Evolutionary conservation across 78 protist genomes (phyloP).

Genomic region (Emiliania huxleyi): DNA sequence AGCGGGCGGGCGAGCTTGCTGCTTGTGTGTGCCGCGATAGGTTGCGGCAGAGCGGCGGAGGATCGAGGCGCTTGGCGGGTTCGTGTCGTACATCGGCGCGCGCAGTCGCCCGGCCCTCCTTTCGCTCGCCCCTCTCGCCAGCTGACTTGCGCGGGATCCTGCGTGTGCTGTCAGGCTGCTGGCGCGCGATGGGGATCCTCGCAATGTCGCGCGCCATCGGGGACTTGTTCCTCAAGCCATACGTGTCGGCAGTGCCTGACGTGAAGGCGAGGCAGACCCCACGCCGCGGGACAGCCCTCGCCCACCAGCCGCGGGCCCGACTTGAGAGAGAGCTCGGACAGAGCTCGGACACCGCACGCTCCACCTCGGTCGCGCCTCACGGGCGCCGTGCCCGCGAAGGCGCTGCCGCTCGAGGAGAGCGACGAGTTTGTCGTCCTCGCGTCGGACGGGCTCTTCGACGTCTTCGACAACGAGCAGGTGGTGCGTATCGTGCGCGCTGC

Average conservation of each 20-base stretch:
- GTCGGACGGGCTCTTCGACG: background rate
- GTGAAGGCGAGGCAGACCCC: background rate
- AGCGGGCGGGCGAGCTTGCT: too few species aligned
- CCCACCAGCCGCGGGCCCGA: too few species aligned
- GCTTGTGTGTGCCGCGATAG: too few species aligned
- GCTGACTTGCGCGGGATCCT: too few species aligned
- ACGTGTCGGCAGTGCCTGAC: background rate
- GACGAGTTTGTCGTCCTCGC: background rate
- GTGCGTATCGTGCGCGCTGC: background rate
- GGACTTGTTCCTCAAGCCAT: background rate
- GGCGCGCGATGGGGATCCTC: constrained; percentile 7
- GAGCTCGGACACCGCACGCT: too few species aligned
- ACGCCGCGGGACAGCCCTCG: too few species aligned
- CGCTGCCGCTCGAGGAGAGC: background rate
- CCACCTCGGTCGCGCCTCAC: too few species aligned
- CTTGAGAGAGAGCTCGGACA: too few species aligned
- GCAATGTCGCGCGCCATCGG: constrained; percentile 6
- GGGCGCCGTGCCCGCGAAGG: too few species aligned
- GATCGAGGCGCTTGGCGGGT: constrained; percentile 36
- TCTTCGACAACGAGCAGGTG: background rate
- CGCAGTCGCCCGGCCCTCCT: too few species aligned
- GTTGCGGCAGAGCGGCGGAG: background rate
- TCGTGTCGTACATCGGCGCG: background rate
- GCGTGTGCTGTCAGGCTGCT: too few species aligned
- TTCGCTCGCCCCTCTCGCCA: too few species aligned